phyloP scores from a whole-genome alignment of 192 early-diverging fungal genomes.

The Mortierella claussenii region DNA sequence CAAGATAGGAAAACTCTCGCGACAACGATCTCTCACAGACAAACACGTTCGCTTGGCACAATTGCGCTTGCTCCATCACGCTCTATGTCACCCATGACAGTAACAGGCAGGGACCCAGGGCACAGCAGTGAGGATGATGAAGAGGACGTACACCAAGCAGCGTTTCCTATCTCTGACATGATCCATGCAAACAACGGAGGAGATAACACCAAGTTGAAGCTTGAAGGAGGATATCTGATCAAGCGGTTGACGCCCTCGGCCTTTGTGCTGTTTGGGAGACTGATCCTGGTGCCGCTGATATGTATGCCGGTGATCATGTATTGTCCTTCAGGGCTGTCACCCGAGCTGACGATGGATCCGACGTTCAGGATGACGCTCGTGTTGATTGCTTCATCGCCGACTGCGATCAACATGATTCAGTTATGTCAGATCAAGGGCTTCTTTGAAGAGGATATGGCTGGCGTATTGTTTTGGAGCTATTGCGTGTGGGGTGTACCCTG shows the following conservation, averaged over 20 bases:
- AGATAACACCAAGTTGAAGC: too few species aligned
- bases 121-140: too few species aligned
- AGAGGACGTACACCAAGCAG: too few species aligned
- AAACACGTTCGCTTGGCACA: too few species aligned
- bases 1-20: too few species aligned
- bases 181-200: too few species aligned
- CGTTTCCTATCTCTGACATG: too few species aligned
- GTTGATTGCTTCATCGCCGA: conserved; percentile 69
- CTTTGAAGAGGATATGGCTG: conserved; percentile 75
- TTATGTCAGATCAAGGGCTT: conserved; percentile 75
- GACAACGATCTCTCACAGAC: too few species aligned
- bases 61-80: too few species aligned
- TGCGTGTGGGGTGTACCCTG: conserved; percentile 55
- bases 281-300: conserved; percentile 50
- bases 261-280: conserved; percentile 37
- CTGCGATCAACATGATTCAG: conserved; percentile 78
- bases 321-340: conserved; percentile 16
- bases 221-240: conserved; percentile 17
- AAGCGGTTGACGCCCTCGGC: conserved; percentile 27
- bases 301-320: conserved; percentile 53
- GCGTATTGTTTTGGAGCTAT: conserved; percentile 77
- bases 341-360: conserved; percentile 66
- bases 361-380: conserved; percentile 70
- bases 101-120: too few species aligned
- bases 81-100: too few species aligned